A percentile compares a stretch with the other conserved stretches of the same genome.
These are phyloP conservation scores for Sinapis alba DNA, from an alignment of 441 rosid genomes.

Conservation along the genomic window DNA sequence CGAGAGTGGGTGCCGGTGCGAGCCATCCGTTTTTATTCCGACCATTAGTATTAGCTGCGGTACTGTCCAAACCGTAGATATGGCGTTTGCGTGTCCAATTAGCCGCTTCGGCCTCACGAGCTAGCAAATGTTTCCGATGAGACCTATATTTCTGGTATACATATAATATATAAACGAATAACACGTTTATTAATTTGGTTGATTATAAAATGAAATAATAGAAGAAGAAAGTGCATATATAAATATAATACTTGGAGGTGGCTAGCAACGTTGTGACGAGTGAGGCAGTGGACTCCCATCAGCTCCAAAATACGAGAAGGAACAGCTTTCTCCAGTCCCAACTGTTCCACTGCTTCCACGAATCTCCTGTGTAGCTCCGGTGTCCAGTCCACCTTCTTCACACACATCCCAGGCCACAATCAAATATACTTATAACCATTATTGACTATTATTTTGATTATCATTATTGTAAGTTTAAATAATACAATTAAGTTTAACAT, in stretches of 20 bases:
- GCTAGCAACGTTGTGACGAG: constrained; percentile 95
- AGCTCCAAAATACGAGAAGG: constrained; percentile 91
- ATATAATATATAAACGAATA: not conserved
- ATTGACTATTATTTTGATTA: not conserved
- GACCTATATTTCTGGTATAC: constrained; percentile 72
- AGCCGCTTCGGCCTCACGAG: constrained; percentile 90
- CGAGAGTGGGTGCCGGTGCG: constrained; percentile 69
- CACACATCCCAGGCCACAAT: constrained; percentile 26
- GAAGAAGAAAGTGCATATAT: not conserved
- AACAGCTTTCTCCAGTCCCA: constrained; percentile 95
- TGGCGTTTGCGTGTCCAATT: constrained; percentile 79
- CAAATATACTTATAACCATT: not conserved
- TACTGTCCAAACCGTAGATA: constrained; percentile 48
- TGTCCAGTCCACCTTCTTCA: constrained; percentile 91
- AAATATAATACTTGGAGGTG: constrained; percentile 74
- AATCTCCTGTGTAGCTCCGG: constrained; percentile 89
- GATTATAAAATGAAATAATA: not conserved
- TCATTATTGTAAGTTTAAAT: not conserved
- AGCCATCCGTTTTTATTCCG: constrained; percentile 53
- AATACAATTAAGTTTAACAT: not conserved
- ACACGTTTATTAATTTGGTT: not conserved
- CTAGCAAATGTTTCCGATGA: constrained; percentile 79
- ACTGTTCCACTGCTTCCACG: constrained; percentile 92
- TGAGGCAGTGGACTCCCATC: constrained; percentile 89
- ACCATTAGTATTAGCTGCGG: constrained; percentile 36